Evolutionary conservation across 495 filamentous ascomycete genomes (phyloP).

Genomic region (Hypoxylon cercidicola): DNA sequence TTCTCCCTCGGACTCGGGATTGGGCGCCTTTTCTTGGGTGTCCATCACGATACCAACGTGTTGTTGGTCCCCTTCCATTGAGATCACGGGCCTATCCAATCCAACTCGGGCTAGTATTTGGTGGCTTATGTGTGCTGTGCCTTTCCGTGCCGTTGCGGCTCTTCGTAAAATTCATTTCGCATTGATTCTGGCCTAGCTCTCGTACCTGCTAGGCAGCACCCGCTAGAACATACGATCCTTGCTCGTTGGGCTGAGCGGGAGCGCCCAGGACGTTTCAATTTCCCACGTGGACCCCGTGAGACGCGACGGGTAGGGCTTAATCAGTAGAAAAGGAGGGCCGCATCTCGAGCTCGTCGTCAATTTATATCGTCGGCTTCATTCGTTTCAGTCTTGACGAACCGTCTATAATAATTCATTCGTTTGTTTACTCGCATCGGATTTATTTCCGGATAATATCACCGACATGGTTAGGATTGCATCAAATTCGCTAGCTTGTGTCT

Average conservation of each 20-base stretch:
- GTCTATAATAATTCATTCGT: constrained; percentile 11
- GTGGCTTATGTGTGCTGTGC: constrained; percentile 3
- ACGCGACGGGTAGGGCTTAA: neutral
- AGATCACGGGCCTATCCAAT: too few relatives aligned
- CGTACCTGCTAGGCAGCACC: constrained; percentile 1
- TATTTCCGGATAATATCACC: neutral
- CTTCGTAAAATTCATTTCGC: too few relatives aligned
- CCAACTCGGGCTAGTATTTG: neutral
- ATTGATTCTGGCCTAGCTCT: neutral
- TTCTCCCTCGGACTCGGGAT: too few relatives aligned
- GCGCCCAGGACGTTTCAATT: neutral
- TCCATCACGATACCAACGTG: too few relatives aligned
- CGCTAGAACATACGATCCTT: constrained; percentile 9
- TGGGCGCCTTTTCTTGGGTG: too few relatives aligned
- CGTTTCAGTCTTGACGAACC: neutral
- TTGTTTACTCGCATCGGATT: constrained; percentile 1
- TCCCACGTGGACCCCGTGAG: neutral
- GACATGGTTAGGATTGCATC: constrained; percentile 34
- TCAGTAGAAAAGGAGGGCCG: constrained; percentile 17
- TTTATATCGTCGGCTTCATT: neutral
- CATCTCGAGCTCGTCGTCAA: neutral
- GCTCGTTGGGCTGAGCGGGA: neutral
- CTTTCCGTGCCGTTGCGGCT: constrained; percentile 5
- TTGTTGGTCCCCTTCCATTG: too few relatives aligned
- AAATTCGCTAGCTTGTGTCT: constrained; percentile 21